Evolutionary conservation across 768 basidiomycete genomes (phyloP).

Genomic region (Polyporus arcularius): DNA sequence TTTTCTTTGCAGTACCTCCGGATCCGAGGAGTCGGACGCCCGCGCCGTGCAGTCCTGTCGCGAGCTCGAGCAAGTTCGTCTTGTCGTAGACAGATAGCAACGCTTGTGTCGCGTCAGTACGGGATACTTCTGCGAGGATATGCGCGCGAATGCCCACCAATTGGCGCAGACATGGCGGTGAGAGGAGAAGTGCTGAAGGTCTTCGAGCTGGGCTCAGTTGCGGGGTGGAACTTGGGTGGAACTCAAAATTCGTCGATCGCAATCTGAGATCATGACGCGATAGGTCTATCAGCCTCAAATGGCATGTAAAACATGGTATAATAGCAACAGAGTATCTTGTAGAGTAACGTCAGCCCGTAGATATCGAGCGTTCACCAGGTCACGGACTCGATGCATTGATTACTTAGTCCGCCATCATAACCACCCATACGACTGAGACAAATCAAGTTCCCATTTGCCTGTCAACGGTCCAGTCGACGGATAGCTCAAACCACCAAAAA

Average conservation of each 20-base stretch:
- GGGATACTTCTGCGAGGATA: neutral
- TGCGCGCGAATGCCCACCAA: slow-evolving; percentile 27
- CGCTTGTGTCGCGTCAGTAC: slow-evolving; percentile 45
- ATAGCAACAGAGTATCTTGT: too few species aligned
- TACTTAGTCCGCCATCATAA: too few species aligned
- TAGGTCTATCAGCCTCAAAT: neutral
- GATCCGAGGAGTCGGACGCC: slow-evolving; percentile 92
- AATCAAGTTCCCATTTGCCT: too few species aligned
- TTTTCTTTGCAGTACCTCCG: slow-evolving; percentile 97
- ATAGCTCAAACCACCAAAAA: too few species aligned
- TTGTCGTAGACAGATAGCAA: slow-evolving; percentile 98
- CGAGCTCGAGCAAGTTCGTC: slow-evolving; percentile 83
- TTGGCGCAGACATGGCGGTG: slow-evolving; percentile 34
- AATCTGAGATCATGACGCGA: neutral
- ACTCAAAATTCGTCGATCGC: neutral
- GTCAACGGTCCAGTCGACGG: too few species aligned
- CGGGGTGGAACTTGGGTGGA: neutral
- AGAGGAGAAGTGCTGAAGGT: neutral
- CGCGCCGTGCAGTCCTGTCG: slow-evolving; percentile 74
- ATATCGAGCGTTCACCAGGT: too few species aligned
- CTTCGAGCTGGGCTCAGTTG: neutral
- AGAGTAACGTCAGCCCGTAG: too few species aligned
- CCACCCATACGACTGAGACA: too few species aligned
- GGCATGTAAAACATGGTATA: neutral
- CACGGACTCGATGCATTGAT: too few species aligned